A percentile compares a stretch with the other conserved stretches of the same genome.
These are phyloP conservation scores for Cryptosporidium ubiquitum DNA, from an alignment of 169 alveolate species.

Conservation along the genomic window DNA sequence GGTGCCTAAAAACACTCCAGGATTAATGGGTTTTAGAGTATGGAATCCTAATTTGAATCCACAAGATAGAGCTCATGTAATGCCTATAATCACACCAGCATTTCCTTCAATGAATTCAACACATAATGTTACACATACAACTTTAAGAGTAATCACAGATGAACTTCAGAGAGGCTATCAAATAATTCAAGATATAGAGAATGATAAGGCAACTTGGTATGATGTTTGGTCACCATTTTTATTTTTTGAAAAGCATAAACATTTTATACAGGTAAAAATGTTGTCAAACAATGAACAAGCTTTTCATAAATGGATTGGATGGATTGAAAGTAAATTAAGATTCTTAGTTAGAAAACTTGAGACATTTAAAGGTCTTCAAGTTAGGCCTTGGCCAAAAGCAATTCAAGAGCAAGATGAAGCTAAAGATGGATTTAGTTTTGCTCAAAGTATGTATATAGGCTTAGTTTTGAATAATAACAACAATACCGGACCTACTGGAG, in stretches of 20 bases:
- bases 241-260: constrained; percentile 82
- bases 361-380: constrained; percentile 80
- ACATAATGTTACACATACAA: constrained; percentile 92
- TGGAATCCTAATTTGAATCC: constrained; percentile 92
- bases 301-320: constrained; percentile 82
- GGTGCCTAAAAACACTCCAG: constrained; percentile 83
- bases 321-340: constrained; percentile 87
- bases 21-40: constrained; percentile 89
- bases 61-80: constrained; percentile 91
- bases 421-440: constrained; percentile 61
- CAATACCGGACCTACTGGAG: neutral
- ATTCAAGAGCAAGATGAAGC: constrained; percentile 52
- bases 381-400: constrained; percentile 84
- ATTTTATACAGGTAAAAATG: constrained; percentile 84
- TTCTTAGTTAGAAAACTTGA: constrained; percentile 84
- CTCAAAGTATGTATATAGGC: constrained; percentile 72
- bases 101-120: constrained; percentile 98
- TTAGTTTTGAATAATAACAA: constrained; percentile 15
- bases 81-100: constrained; percentile 98
- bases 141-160: constrained; percentile 91
- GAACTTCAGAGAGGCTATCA: constrained; percentile 89
- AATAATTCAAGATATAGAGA: constrained; percentile 76
- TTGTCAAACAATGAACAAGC: constrained; percentile 83
- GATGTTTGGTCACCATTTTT: constrained; percentile 81
- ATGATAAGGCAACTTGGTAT: constrained; percentile 78